phyloP scores from a whole-genome alignment of 2,329 filamentous ascomycete genomes.

The Massarina eburnea region DNA sequence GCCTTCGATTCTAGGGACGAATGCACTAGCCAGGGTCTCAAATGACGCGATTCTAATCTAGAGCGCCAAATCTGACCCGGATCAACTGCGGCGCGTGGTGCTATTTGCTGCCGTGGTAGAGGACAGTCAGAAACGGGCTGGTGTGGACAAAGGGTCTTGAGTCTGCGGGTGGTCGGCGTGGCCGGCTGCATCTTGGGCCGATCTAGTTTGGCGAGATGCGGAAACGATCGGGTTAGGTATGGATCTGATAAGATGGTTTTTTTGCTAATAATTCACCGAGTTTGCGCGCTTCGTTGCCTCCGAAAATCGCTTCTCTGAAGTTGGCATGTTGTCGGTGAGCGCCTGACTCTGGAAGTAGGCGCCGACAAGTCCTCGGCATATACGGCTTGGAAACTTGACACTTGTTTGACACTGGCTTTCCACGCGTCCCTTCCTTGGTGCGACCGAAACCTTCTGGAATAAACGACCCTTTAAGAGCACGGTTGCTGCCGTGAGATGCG shows the following conservation, averaged over 20 bases:
- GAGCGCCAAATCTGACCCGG: constrained; percentile 3
- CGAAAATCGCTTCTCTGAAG: no score
- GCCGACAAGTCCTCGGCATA: background rate
- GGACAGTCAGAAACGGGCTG: background rate
- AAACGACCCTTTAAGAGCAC: background rate
- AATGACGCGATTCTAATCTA: constrained; percentile 19
- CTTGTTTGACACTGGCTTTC: no score
- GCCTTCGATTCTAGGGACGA: constrained; percentile 12
- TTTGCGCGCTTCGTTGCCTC: no score
- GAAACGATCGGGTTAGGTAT: background rate
- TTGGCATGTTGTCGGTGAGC: no score
- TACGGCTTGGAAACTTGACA: background rate
- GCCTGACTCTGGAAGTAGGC: background rate
- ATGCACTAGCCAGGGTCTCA: constrained; percentile 8
- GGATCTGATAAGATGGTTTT: constrained; percentile 1
- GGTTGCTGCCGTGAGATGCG: no score
- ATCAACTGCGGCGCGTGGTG: background rate
- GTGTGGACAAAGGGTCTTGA: background rate
- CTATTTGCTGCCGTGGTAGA: background rate
- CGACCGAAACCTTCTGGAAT: background rate
- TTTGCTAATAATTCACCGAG: no score
- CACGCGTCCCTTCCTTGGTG: background rate
- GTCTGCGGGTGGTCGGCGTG: background rate
- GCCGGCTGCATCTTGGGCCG: background rate
- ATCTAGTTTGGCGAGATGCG: background rate